Evolutionary conservation across 129 eudicot species (phyloP), one percentile per base, ranked within the genome.

Genomic region (Apium graveolens): DNA sequence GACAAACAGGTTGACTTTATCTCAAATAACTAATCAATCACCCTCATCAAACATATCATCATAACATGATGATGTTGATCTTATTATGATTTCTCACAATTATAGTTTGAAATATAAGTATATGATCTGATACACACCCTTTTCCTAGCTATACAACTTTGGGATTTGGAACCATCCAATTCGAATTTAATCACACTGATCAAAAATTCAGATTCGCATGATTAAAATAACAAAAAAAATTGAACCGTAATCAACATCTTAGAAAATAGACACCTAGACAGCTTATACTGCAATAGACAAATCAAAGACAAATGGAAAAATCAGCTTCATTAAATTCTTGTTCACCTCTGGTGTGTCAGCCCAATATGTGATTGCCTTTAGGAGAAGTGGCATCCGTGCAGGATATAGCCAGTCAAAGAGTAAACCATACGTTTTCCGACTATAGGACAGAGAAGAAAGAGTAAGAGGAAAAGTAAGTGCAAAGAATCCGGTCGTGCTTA

Each of bases 341-440:
- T 75, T 27, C 65, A 82, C 85, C 79, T 82, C 78, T 11, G 85
- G 85, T 29, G 81, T 78, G 68, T 82, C 85, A 13, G 78, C 72
- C 85, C 85, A 82, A 43, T 70, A 53, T 3, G 81, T 12, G 2
- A 78, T 37, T 29, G 85, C 78, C 79, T 37, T 78, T 68, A 82
- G 26, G 53, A 82, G 85, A 77, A 82, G 73, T 57, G 79, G 85
- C 81, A 78, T 78, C 12, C n/a, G 82, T 17, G 81, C 81, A 51
- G 85, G 85, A 82, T 77, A 82, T 45, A 82, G 51, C 85, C 81
- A 82, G 38, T 78, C 75, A 69, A 82, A 82, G 29, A 82, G 78
- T 13, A 73, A 73, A 13, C 85, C 77, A 65, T 72, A 82, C 16
- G 79, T 46, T 53, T 73, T 55, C 44, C 79, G 79, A 49, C 85